Evolutionary conservation across 179 eudicot genomes (phyloP), one percentile per base, ranked within the genome.

Genomic region (Camellia oleifera): DNA sequence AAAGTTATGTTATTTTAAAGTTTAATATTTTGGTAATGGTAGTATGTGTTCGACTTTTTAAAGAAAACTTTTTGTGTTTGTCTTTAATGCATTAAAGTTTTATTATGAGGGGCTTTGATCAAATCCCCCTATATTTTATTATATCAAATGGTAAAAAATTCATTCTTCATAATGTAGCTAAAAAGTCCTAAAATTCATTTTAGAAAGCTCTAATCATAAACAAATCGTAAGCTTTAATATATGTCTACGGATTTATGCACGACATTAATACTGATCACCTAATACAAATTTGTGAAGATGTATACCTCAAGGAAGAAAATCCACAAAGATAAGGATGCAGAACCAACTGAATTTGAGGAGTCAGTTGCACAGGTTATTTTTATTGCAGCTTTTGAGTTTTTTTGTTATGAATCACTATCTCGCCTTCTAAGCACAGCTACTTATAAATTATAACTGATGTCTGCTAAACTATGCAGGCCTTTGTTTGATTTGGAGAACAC

Each of bases 311-410:
- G 14, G 75, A 88, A 76, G 84, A 88, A 88, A 61, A 86, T 88
- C 26, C 90, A 84, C 15, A 88, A 88, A 68, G 88, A 88, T 2
- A 82, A 76, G 90, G 87, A 87, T 74, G 80, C 85, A 12, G 88
- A 88, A 10, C 84, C 87, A 7, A 71, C 81, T 72, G 88, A 86
- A 3, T 82, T 86, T 14, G 88, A 88, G 61, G 90, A 86, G 81
- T 18, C 78, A 14, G 86, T 88, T 82, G 88, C 84, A 69, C 90
- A 88, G 86, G 88, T 88, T 65, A 17, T 23, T 65, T 0, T 48
- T 3, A 44, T 44, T 44, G 2, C 26, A 65, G 5, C 5, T 7
- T 1, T n/a, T 0, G 1, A 3, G 12, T 20, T 8, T 14, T 18
- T 1, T 2, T 61, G 7, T n/a, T 4, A 61, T 17, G 0, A 61